A percentile compares a stretch with the other conserved stretches of the same genome.
These are phyloP conservation scores for Umbelopsis isabellina DNA, from an alignment of 192 early-diverging fungal genomes.

Conservation along the genomic window DNA sequence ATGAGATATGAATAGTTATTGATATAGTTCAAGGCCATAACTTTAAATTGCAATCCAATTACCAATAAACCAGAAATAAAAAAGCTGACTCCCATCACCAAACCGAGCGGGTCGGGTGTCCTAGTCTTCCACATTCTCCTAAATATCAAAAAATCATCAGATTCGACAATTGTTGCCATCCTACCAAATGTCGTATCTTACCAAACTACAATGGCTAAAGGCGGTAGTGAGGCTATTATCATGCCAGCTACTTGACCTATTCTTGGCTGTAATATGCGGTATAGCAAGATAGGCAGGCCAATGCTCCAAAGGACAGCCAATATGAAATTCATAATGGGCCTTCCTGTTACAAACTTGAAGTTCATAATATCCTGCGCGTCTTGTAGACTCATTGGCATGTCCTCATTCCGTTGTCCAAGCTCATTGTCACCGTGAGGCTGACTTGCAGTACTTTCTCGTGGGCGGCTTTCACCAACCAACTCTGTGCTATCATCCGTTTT, in stretches of 20 bases:
- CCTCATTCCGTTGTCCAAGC: constrained; percentile 26
- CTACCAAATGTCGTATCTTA: constrained; percentile 7
- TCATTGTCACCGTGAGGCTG: not conserved
- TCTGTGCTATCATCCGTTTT: constrained; percentile 8
- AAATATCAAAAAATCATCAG: not conserved
- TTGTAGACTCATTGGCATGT: constrained; percentile 32
- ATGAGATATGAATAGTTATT: not conserved
- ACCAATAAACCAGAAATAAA: constrained; percentile 40
- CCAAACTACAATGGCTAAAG: constrained; percentile 31
- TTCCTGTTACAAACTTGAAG: constrained; percentile 31
- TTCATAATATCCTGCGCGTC: constrained; percentile 32
- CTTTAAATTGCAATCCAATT: not conserved
- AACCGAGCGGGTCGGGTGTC: constrained; percentile 33
- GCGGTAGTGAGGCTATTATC: constrained; percentile 36
- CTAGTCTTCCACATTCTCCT: constrained; percentile 31
- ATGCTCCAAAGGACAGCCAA: constrained; percentile 37
- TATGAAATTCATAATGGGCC: constrained; percentile 36
- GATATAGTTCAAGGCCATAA: not conserved
- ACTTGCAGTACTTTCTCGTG: not conserved
- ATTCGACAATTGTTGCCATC: not conserved
- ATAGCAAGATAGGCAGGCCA: constrained; percentile 36
- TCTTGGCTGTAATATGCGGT: constrained; percentile 26
- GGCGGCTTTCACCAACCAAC: not conserved
- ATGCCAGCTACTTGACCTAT: constrained; percentile 40
- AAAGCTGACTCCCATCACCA: constrained; percentile 36